Evolutionary conservation across 352 stramenopile genomes (phyloP).

Genomic region (Phytopythium mirpurense): DNA sequence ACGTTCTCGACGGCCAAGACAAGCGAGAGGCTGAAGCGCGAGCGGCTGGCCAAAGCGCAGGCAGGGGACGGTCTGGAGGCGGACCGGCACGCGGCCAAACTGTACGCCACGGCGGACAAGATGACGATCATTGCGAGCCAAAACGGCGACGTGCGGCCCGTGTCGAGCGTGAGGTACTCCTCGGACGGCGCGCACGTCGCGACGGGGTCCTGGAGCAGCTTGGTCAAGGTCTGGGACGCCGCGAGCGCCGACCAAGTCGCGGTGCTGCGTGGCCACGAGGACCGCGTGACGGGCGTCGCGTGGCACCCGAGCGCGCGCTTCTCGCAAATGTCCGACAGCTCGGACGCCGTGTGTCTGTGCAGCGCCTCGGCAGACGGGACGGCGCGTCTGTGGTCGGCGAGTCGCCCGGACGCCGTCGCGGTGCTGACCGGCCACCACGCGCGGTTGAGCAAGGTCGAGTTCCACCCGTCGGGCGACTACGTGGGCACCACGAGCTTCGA

Average conservation of each 20-base stretch:
- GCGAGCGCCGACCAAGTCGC: constrained; percentile 54
- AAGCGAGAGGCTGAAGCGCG: constrained; percentile 44
- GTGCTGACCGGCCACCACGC: constrained; percentile 68
- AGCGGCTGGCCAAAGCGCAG: constrained; percentile 34
- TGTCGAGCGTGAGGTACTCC: constrained; percentile 74
- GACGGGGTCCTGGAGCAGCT: constrained; percentile 92
- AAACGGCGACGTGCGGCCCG: constrained; percentile 90
- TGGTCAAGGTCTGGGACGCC: constrained; percentile 94
- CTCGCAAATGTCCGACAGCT: constrained; percentile 54
- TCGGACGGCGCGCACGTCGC: constrained; percentile 57
- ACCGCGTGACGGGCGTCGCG: constrained; percentile 83
- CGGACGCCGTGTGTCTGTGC: constrained; percentile 59
- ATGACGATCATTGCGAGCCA: constrained; percentile 92
- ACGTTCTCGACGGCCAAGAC: constrained; percentile 69
- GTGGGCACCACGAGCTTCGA: constrained; percentile 96
- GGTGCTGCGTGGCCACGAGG: constrained; percentile 82
- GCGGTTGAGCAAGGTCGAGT: constrained; percentile 86
- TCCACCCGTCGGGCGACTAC: constrained; percentile 92
- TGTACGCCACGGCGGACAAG: constrained; percentile 72
- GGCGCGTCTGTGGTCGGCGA: constrained; percentile 65
- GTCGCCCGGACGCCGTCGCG: constrained; percentile 42
- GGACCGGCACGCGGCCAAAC: constrained; percentile 64
- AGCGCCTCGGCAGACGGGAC: constrained; percentile 76
- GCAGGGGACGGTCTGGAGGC: constrained; percentile 23
- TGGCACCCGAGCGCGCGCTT: constrained; percentile 65